phyloP scores from a whole-genome alignment of 441 rosid genomes.

The Mallotus japonicus region DNA sequence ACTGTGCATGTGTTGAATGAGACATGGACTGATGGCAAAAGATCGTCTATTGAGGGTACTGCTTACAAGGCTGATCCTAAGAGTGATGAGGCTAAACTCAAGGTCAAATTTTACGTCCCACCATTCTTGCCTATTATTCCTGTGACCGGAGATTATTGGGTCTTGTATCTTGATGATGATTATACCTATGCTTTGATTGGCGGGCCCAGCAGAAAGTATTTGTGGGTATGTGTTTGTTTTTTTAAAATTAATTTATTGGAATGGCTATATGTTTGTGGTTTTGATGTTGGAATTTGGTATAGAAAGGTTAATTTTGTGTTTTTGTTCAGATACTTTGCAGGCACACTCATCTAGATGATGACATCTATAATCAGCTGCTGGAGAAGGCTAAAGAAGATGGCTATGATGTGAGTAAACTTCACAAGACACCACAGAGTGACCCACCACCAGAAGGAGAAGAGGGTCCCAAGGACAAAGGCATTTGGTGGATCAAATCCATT shows the following conservation, averaged over 20 bases:
- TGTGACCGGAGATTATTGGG: constrained; percentile 83
- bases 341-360: constrained; percentile 56
- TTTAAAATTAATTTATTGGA: too few relatives aligned
- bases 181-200: constrained; percentile 72
- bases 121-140: constrained; percentile 84
- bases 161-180: constrained; percentile 56
- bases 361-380: constrained; percentile 53
- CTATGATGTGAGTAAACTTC: constrained; percentile 71
- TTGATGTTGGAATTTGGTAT: neutral
- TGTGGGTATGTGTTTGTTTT: constrained; percentile 50
- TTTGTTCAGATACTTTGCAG: constrained; percentile 64
- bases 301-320: neutral
- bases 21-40: constrained; percentile 75
- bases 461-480: constrained; percentile 66
- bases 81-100: constrained; percentile 87
- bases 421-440: constrained; percentile 65
- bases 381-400: constrained; percentile 58
- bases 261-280: neutral
- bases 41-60: constrained; percentile 56
- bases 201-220: constrained; percentile 63
- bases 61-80: constrained; percentile 76
- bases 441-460: constrained; percentile 54
- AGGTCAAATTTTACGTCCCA: constrained; percentile 84
- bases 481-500: constrained; percentile 87
- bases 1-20: constrained; percentile 76